Evolutionary conservation across 441 rosid genomes (phyloP), one percentile per base, ranked within the genome.

Genomic region (Jatropha podagrica): DNA sequence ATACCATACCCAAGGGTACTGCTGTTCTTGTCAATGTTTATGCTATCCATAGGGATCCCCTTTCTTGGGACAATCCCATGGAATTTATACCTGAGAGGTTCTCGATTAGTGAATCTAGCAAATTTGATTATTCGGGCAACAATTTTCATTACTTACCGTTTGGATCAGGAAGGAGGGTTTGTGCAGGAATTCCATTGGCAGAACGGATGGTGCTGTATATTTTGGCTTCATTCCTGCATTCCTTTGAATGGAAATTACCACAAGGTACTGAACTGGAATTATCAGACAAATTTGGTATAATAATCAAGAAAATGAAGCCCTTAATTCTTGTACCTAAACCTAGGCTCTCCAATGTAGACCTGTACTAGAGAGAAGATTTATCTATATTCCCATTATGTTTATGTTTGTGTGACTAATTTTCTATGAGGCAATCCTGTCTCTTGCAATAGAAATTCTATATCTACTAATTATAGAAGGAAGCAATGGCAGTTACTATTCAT

Each of bases 51-150:
- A 81, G 87, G 70, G 97, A 90, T 75, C 86, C 93, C 3, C 40
- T 58, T 23, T 5, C 78, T 23, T 90, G 95, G 95, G 81, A 81
- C 5, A 78, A 74, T 38, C 88, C 94, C 13, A 63, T 59, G 12
- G 83, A 86, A 70, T 90, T 92, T 71, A 55, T 38, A 63, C 95
- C 94, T 0, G 86, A 88, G 67, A 87, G 94, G 79, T 89, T 89
- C 65, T 41, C 83, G 17, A 51, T 64, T n/a, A 78, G 44, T 1
- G 49, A 72, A 58, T 12, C 52, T 3, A 14, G 56, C 2, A 74
- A 72, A 0, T 71, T 66, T 12, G 88, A 87, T 61, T 87, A 70
- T 70, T 69, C 42, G 0, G 92, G 97, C 0, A 79, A 77, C 18
- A 78, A 83, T 11, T 79, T 76, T n/a, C 70, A 79, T 41, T 88